Evolutionary conservation across 2,329 filamentous ascomycete species (phyloP), one percentile per base, ranked within the genome.

Genomic region (Tympanopsis confertula): DNA sequence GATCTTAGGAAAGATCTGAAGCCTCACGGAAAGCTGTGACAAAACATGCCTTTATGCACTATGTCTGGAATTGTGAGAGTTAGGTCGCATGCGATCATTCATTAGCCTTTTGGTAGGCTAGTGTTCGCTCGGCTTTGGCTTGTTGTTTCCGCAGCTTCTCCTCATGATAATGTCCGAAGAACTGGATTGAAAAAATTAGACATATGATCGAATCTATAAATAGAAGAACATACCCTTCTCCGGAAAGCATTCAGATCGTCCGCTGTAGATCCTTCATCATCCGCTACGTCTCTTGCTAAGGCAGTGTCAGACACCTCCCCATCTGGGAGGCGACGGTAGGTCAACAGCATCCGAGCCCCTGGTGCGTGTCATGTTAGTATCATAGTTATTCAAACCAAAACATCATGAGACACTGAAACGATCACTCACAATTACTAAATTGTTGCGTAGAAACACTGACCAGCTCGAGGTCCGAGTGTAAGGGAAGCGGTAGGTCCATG

Each of bases 221-320:
- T 7, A 7, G 22, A n/a, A n/a, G 7, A 7, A 33, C 30, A 12
- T 13, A 33, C 30, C 15, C 17, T 33, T 52, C 67, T 67, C 39
- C 78, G 62, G 48, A 82, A 82, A 13, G 60, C 58, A 45, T 82
- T 82, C 44, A 82, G 51, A 19, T 81, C 74, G 55, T 80, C 68
- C 1, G 78, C 78, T 5, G 59, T 68, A 10, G 55, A 54, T 7
- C 30, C 30, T 15, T 33, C 10, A 3, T 65, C 68, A 24, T 47
- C 49, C 28, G 50, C 53, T 29, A 56, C 52, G 15, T 52, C 43
- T 33, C 46, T 45, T 43, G 50, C 42, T 57, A 49, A 12, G 62
- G 46, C 15, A 18, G 17, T 15, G 17, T 33, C 30, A 12, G 30
- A 33, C 10, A 18, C 15, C 30, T 33, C 10, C 17, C 30, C 53